Percentiles rank a stretch among this genome's conserved stretches.
Evolutionary conservation across 1,284 basidiomycete genomes (phyloP).

Genomic region (Sporisorium exsertum): DNA sequence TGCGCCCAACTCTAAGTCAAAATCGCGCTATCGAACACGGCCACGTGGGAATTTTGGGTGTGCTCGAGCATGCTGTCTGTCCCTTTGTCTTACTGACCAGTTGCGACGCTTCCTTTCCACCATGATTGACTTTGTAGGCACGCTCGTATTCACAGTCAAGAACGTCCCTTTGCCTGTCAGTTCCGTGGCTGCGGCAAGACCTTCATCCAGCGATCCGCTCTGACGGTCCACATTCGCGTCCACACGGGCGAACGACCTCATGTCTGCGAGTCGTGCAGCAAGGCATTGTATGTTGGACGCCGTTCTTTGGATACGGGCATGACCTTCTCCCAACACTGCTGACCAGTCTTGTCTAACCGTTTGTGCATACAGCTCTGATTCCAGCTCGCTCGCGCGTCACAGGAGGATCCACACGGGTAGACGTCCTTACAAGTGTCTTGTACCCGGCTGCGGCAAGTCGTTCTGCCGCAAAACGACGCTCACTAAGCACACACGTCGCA

Average conservation of each 20-base stretch:
- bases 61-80: too few species aligned
- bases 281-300: constrained; percentile 56
- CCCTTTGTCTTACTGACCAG: constrained; percentile 14
- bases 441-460: constrained; percentile 58
- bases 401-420: constrained; percentile 78
- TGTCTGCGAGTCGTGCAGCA: constrained; percentile 76
- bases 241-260: constrained; percentile 85
- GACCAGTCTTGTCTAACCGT: background rate
- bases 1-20: constrained; percentile 8
- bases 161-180: constrained; percentile 61
- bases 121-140: constrained; percentile 43
- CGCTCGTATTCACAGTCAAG: constrained; percentile 63
- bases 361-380: constrained; percentile 70
- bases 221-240: constrained; percentile 84
- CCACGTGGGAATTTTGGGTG: constrained; percentile 36
- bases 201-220: constrained; percentile 72
- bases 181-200: constrained; percentile 63
- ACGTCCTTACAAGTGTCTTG: constrained; percentile 69
- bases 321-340: background rate
- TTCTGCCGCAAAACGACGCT: constrained; percentile 71
- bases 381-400: constrained; percentile 74
- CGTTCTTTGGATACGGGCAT: too few species aligned
- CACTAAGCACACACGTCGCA: constrained; percentile 70
- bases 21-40: constrained; percentile 20
- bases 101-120: background rate